Base-by-base conservation (phyloP, 768 basidiomycete genomes). In the Boletus tomentosulus region DNA sequence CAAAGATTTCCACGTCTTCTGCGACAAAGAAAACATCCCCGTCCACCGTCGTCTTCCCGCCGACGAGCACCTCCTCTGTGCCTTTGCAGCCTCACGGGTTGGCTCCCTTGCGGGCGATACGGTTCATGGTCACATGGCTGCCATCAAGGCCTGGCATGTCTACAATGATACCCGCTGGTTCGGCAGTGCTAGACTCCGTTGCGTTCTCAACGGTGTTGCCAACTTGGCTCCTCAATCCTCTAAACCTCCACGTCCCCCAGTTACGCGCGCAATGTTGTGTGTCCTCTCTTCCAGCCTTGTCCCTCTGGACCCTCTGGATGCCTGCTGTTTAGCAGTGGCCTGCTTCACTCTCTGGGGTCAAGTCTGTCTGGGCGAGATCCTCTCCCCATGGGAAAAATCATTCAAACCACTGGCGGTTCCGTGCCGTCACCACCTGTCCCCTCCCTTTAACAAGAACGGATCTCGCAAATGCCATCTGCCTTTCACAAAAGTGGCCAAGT, bases 81-180 rank as follows among this genome's bases (percentile, higher is more conserved):
- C 61, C 2, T 76, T 70, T 42, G 63, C 65, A 1, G 61, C 70
- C 27, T 51, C 46, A 1, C 1, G 22, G 0, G 28, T 56, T 1
- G 12, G 46, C 1, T 24, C 15, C 1, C 16, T 56, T 1, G 6
- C 27, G 0, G 50, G 50, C 1, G 3, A 4, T 9, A 56, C 46
- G 0, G 34, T 16, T 52, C 15, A 39, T 13, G 22, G 33, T 2
- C 44, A 58, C 1, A 15, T 58, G 1, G 48, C 55, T 0, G 54
- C 28, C 1, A 22, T 74, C 3, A 65, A 62, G 7, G 68, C 70
- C 0, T 76, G 73, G 72, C 74, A 76, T 43, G 54, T 64, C 19
- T 30, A 61, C 12, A 66, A 74, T 30, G 38, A 58, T 8, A 30
- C 60, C 2, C 37, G 52, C 0, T 76, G 66, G 67, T 34, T 55